These are phyloP conservation scores for Phytomonas sp. DNA, from an alignment of 208 protist genomes.

Conservation along the genomic window DNA sequence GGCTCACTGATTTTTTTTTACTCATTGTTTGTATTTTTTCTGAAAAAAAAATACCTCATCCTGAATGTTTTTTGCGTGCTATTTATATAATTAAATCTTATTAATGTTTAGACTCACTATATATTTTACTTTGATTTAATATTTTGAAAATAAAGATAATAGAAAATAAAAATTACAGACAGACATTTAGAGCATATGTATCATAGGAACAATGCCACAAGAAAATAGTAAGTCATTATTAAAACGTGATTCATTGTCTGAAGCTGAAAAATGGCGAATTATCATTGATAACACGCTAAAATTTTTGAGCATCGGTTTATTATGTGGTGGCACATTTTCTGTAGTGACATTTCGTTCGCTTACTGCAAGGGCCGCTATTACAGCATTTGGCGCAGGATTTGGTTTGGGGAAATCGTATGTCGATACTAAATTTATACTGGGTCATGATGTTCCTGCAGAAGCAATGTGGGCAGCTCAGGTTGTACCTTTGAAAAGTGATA, in stretches of 20 bases:
- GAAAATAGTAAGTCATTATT: slow-evolving; percentile 15
- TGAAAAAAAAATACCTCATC: not conserved
- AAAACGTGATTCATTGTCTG: slow-evolving; percentile 54
- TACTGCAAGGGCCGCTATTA: slow-evolving; percentile 33
- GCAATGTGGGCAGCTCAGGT: slow-evolving; percentile 62
- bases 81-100: slow-evolving; percentile 5
- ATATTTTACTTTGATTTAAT: slow-evolving; percentile 1
- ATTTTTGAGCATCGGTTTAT: slow-evolving; percentile 62
- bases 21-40: not conserved
- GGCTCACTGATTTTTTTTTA: not conserved
- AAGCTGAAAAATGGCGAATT: slow-evolving; percentile 73
- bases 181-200: slow-evolving; percentile 1
- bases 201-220: not conserved
- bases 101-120: not conserved
- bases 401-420: slow-evolving; percentile 82
- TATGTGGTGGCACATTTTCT: slow-evolving; percentile 48
- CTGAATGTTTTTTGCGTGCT: not conserved
- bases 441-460: slow-evolving; percentile 65
- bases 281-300: slow-evolving; percentile 74
- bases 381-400: slow-evolving; percentile 63
- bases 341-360: slow-evolving; percentile 66
- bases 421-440: slow-evolving; percentile 75
- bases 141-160: not conserved
- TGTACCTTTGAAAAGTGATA: slow-evolving; percentile 12
- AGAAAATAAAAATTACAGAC: not conserved